Conservation (phyloP, 2,329 filamentous ascomycete genomes). For the Monosporascus cannonballus region DNA sequence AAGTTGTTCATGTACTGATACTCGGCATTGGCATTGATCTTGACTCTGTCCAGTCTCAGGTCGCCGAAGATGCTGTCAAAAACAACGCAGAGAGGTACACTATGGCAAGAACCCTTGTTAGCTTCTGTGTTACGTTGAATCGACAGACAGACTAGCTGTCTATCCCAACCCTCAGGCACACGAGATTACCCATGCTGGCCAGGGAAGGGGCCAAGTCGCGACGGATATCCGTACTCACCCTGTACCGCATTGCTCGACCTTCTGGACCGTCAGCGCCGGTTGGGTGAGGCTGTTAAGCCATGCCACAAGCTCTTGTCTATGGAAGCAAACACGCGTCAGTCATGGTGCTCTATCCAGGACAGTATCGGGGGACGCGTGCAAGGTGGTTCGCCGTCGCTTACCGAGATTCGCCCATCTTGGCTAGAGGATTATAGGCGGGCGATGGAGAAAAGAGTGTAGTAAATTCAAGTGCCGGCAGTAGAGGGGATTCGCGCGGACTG, state of each 20-base stretch:
- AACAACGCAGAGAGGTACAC: conserved; percentile 91
- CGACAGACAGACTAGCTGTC: too few relatives aligned
- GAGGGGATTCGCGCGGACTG: too few relatives aligned
- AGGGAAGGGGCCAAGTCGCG: conserved; percentile 28
- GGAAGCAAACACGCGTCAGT: conserved; percentile 1
- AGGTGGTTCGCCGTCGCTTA: conserved; percentile 18
- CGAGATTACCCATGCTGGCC: conserved; percentile 8
- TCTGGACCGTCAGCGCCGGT: conserved; percentile 97
- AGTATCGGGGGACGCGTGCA: conserved; percentile 10
- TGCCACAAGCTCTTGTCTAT: conserved; percentile 88
- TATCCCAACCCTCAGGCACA: too few relatives aligned
- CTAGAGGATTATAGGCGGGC: neutral
- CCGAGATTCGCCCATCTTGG: conserved; percentile 61
- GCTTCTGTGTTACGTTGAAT: conserved; percentile 7
- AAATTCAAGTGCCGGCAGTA: too few relatives aligned
- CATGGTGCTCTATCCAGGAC: neutral
- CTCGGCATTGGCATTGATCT: conserved; percentile 96
- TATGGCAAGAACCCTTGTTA: conserved; percentile 32
- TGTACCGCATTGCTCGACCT: conserved; percentile 98
- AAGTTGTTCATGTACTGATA: conserved; percentile 98
- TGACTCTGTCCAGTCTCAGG: conserved; percentile 90
- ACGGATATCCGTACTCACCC: conserved; percentile 57
- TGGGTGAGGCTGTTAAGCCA: conserved; percentile 98
- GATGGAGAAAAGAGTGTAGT: neutral
- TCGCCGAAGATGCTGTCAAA: conserved; percentile 98